Base-by-base conservation (phyloP, 345 rosid genomes). In the Odontarrhena argentea region DNA sequence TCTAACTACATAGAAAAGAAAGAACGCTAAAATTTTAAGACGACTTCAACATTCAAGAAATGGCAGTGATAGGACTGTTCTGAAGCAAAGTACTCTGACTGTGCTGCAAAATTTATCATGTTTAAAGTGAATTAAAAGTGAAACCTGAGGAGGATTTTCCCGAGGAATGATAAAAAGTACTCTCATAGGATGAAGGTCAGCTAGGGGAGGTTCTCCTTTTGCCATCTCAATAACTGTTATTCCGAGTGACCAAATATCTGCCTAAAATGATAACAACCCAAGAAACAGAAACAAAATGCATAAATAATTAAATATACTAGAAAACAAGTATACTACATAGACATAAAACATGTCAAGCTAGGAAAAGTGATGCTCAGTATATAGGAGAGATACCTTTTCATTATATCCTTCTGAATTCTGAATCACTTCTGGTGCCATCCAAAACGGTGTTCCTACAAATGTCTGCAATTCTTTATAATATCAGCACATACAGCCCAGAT, bases 371-470 rank as follows among this genome's bases (percentile, higher is more conserved):
- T 54, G 50, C n/a, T 56, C 44, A 9, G 50, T 14, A 28, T n/a
- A 50, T 41, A 30, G 57, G 51, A 7, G 30, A 69, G 54, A 4
- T 78, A 94, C 97, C 97, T 94, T 94, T 79, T 87, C 97, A 54
- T 94, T 85, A 74, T 94, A 94, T 55, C 99, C 99, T 55, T 94
- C 99, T 2, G 95, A 84, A 77, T 94, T 91, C 77, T 91, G 97
- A 84, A 94, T 94, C 50, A 94, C 99, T 76, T 94, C 99, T n/a
- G 99, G 99, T 22, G 99, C 99, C 99, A 94, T 94, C 97, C 99
- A 94, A 80, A 94, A 94, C 56, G 99, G 99, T 25, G 99, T 94
- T 78, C 99, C 97, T 75, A 94, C 97, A 80, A 94, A 88, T 69
- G 99, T 94, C 99, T 94, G 94, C 59, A 56, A 76, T 74, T 67